Conservation (phyloP, 2,329 filamentous ascomycete genomes). For the Scortechinia acanthostroma region DNA sequence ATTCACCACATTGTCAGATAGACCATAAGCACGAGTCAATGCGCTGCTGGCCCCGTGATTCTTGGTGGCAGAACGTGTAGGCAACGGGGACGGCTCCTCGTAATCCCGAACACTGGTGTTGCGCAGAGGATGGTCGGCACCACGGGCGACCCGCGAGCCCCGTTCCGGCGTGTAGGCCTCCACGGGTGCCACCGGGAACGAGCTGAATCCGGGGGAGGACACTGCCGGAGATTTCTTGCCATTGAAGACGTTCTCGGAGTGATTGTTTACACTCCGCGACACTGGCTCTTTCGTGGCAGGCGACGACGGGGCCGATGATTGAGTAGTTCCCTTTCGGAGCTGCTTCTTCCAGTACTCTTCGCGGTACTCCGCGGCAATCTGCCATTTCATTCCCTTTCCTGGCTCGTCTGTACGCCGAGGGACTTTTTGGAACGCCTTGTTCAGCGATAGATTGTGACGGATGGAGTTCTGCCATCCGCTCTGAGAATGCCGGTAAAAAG, state of each 20-base stretch:
- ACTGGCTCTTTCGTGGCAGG: slow-evolving; percentile 31
- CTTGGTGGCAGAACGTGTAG: slow-evolving; percentile 29
- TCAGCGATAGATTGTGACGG: slow-evolving; percentile 88
- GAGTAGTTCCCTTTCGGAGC: slow-evolving; percentile 55
- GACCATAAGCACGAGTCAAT: slow-evolving; percentile 29
- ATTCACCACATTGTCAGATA: slow-evolving; percentile 37
- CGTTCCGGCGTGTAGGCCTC: slow-evolving; percentile 37
- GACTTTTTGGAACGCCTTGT: slow-evolving; percentile 90
- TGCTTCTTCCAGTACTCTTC: slow-evolving; percentile 70
- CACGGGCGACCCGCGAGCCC: slow-evolving; percentile 23
- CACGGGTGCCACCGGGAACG: slow-evolving; percentile 27
- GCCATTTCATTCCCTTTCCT: slow-evolving; percentile 99
- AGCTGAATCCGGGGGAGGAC: slow-evolving; percentile 27
- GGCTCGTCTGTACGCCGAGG: slow-evolving; percentile 88
- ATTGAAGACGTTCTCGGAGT: slow-evolving; percentile 26
- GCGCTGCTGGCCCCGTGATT: slow-evolving; percentile 54
- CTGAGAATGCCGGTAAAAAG: slow-evolving; percentile 80
- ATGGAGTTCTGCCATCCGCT: slow-evolving; percentile 98
- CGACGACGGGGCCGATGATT: slow-evolving; percentile 69
- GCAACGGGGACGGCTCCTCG: slow-evolving; percentile 1
- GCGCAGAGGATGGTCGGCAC: slow-evolving; percentile 4
- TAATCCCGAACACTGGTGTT: not conserved
- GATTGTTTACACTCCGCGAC: slow-evolving; percentile 19
- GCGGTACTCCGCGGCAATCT: slow-evolving; percentile 74
- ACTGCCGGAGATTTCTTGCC: slow-evolving; percentile 25